Base-by-base conservation (phyloP, 208 protist species). In the Angomonas desouzai region DNA sequence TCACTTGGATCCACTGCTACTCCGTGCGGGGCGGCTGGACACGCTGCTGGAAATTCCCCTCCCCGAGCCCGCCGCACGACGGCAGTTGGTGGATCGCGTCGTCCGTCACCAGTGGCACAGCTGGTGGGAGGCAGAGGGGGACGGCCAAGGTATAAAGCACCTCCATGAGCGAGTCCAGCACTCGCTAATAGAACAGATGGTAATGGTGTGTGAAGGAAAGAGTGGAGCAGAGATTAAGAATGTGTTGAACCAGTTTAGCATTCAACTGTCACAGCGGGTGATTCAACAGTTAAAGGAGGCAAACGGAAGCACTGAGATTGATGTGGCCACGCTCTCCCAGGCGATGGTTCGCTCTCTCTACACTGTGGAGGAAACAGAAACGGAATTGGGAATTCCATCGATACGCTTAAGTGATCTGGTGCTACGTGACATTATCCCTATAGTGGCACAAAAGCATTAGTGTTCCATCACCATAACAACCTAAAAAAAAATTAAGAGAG, bases 1-100 rank as follows among this genome's bases (percentile, higher is more conserved):
- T 23, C 58, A 81, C 48, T 51, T 94, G 0, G 85, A 94, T 55
- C 85, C 79, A 16, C 64, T 85, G 22, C 60, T 94, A 36, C 77
- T 94, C 28, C 82, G 85, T 25, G 74, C 85, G 10, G 89, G 89
- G 1, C 80, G 89, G 10, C 81, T 94, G 28, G 89, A 94, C 68
- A 91, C 83, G 13, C 62, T 82, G 13, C 28, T 94, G 1, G 70
- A 80, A 23, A 81, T 94, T n/a, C 77, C 83, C 18, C 70, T 86
- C 22, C 89, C 85, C 3, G 85, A 87, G 48, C 32, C 64, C 1
- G 68, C 25, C 22, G 85, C 85, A 20, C 67, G 85, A 7, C 70
- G 60, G 30, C 59, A 43, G 13, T 59, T 94, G 6, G 73, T 77
- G 4, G 38, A 60, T 20, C 72, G 72, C 20, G 75, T 87, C 3